Percentiles rank a stretch among this genome's conserved stretches.
Conservation (phyloP, 768 basidiomycete genomes). For the Kondoa malvinella region DNA sequence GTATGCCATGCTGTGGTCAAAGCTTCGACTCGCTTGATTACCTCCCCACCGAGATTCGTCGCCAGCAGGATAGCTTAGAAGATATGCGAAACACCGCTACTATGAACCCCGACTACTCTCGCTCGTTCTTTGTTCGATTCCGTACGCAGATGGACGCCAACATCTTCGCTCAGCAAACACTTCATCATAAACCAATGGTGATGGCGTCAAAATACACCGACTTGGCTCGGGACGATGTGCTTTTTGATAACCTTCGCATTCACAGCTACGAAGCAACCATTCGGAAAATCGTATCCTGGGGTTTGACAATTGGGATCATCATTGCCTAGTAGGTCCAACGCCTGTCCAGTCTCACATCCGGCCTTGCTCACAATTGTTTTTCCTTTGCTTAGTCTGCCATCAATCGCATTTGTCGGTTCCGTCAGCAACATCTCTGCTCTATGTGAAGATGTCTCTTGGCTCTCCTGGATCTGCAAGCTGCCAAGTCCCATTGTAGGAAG, state of each 20-base stretch:
- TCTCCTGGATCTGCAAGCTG: constrained; percentile 66
- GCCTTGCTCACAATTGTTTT: constrained; percentile 73
- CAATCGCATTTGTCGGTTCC: constrained; percentile 30
- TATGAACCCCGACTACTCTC: constrained; percentile 19
- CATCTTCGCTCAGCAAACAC: constrained; percentile 32
- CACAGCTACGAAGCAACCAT: constrained; percentile 73
- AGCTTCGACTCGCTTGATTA: constrained; percentile 90
- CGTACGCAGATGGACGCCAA: constrained; percentile 84
- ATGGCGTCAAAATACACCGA: constrained; percentile 67
- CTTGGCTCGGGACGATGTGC: constrained; percentile 69
- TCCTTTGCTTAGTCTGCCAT: constrained; percentile 69
- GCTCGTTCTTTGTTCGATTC: constrained; percentile 55
- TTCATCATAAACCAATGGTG: neutral
- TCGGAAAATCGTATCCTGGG: constrained; percentile 51
- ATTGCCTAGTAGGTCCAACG: constrained; percentile 78
- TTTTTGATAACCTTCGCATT: constrained; percentile 75
- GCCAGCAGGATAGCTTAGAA: constrained; percentile 38
- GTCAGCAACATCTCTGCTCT: constrained; percentile 64
- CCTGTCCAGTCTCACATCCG: too few relatives aligned
- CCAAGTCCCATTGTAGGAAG: constrained; percentile 45
- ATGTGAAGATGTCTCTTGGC: constrained; percentile 48
- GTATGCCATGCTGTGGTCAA: constrained; percentile 51
- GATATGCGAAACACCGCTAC: constrained; percentile 32
- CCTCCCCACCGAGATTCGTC: constrained; percentile 45
- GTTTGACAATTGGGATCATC: constrained; percentile 59